phyloP scores from a whole-genome alignment of 2,329 filamentous ascomycete species.

The Fusarium incarnatum region DNA sequence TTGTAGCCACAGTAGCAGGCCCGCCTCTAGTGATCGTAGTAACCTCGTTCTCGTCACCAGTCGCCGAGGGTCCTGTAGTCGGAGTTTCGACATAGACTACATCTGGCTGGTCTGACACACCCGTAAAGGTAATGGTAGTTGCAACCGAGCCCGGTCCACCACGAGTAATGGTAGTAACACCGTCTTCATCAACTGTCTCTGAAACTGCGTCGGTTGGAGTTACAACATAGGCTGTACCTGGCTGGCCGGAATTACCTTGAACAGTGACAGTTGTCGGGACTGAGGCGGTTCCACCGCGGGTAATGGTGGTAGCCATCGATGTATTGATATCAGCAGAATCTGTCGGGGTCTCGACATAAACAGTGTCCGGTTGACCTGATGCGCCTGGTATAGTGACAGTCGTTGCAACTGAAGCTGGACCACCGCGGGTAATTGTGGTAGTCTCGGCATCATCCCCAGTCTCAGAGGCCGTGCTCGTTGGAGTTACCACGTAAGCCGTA shows the following conservation, averaged over 20 bases:
- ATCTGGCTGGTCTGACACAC: background rate
- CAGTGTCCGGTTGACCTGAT: slow-evolving; percentile 1
- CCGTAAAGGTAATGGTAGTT: background rate
- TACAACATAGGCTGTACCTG: background rate
- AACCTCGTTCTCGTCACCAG: too few relatives aligned
- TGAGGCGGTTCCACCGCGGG: background rate
- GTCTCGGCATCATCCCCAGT: background rate
- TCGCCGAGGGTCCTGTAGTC: too few relatives aligned
- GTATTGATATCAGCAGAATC: background rate
- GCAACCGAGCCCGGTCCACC: background rate
- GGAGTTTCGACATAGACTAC: too few relatives aligned
- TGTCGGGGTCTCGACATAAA: slow-evolving; percentile 4
- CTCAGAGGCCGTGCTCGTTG: background rate
- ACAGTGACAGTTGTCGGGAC: background rate
- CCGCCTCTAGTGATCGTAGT: too few relatives aligned
- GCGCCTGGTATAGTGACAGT: slow-evolving; percentile 1
- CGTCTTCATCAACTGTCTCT: accelerated
- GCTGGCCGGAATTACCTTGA: background rate
- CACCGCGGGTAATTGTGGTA: background rate
- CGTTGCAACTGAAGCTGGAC: background rate
- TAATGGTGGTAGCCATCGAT: background rate
- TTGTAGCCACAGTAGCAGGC: too few relatives aligned
- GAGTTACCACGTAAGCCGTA: background rate
- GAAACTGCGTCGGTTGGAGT: background rate
- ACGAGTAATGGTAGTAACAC: background rate